Evolutionary conservation across 768 basidiomycete genomes (phyloP).

Genomic region (Suillus alpinus): DNA sequence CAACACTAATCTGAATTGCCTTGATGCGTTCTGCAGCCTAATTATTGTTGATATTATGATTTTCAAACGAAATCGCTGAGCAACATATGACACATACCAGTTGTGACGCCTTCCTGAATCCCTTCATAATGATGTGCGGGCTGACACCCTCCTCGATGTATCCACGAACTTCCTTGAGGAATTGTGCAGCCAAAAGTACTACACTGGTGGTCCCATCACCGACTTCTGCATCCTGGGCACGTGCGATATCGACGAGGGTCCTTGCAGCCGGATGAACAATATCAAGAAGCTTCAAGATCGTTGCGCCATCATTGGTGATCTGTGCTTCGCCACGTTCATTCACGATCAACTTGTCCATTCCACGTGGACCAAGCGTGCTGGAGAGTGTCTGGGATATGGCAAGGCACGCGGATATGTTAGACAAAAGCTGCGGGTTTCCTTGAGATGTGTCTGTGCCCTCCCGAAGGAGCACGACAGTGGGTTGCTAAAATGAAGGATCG

Average conservation of each 20-base stretch:
- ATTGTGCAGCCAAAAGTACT: slow-evolving; percentile 89
- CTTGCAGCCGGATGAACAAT: slow-evolving; percentile 97
- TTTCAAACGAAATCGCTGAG: slow-evolving; percentile 6
- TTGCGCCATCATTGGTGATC: slow-evolving; percentile 99
- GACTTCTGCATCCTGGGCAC: slow-evolving; percentile 97
- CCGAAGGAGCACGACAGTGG: slow-evolving; percentile 91
- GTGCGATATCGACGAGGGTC: slow-evolving; percentile 96
- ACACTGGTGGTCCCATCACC: slow-evolving; percentile 98
- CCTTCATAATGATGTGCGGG: slow-evolving; percentile 97
- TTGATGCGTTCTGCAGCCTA: slow-evolving; percentile 87
- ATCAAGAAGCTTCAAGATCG: slow-evolving; percentile 94
- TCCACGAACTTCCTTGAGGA: slow-evolving; percentile 87
- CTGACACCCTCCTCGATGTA: slow-evolving; percentile 97
- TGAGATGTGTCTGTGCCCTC: slow-evolving; percentile 97
- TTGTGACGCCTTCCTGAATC: slow-evolving; percentile 83
- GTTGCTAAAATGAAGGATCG: slow-evolving; percentile 63
- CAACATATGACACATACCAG: slow-evolving; percentile 49
- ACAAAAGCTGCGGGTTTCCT: slow-evolving; percentile 87
- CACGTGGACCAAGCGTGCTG: slow-evolving; percentile 94
- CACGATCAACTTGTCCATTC: slow-evolving; percentile 99
- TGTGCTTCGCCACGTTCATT: slow-evolving; percentile 92
- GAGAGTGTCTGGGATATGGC: slow-evolving; percentile 90
- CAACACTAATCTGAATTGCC: slow-evolving; percentile 85
- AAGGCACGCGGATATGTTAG: slow-evolving; percentile 95
- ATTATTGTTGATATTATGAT: slow-evolving; percentile 6